Percentiles rank a stretch among this genome's conserved stretches.
Evolutionary conservation across 2,329 filamentous ascomycete genomes (phyloP).

Genomic region (Penicillium olsonii): DNA sequence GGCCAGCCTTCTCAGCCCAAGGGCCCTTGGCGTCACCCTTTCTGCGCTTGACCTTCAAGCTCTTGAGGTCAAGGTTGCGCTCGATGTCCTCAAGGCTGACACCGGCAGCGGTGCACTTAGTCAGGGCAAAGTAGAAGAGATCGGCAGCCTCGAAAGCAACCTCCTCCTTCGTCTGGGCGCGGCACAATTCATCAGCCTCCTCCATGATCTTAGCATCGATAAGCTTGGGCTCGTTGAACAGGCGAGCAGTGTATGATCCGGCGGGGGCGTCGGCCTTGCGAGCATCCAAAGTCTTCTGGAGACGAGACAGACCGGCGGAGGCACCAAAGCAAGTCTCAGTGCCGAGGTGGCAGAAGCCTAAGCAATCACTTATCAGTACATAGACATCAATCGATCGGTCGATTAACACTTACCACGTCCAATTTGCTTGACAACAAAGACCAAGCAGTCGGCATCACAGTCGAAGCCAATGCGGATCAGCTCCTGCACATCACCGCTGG

Average conservation of each 20-base stretch:
- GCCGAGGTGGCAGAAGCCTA: conserved; percentile 87
- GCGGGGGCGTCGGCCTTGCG: conserved; percentile 80
- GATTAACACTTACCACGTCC: conserved; percentile 60
- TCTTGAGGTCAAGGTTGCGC: conserved; percentile 89
- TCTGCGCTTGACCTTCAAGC: conserved; percentile 89
- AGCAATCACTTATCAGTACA: conserved; percentile 18
- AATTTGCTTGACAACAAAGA: conserved; percentile 86
- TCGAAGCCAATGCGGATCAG: conserved; percentile 81
- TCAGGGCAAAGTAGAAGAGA: conserved; percentile 91
- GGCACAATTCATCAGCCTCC: conserved; percentile 91
- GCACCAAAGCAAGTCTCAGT: conserved; percentile 92
- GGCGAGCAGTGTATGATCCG: conserved; percentile 88
- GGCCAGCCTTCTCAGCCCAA: conserved; percentile 81
- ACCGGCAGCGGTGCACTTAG: conserved; percentile 82
- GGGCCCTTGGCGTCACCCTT: conserved; percentile 92
- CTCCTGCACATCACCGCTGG: conserved; percentile 90
- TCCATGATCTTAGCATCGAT: conserved; percentile 97
- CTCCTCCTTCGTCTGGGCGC: conserved; percentile 78
- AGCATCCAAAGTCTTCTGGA: conserved; percentile 82
- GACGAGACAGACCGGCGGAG: conserved; percentile 74
- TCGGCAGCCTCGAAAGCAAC: conserved; percentile 94
- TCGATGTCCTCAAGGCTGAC: conserved; percentile 88
- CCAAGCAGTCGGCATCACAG: conserved; percentile 90
- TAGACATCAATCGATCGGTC: not conserved
- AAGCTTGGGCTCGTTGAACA: conserved; percentile 90